Evolutionary conservation across 352 stramenopile species (phyloP), one percentile per base, ranked within the genome.

Genomic region (Phytophthora pinifolia): DNA sequence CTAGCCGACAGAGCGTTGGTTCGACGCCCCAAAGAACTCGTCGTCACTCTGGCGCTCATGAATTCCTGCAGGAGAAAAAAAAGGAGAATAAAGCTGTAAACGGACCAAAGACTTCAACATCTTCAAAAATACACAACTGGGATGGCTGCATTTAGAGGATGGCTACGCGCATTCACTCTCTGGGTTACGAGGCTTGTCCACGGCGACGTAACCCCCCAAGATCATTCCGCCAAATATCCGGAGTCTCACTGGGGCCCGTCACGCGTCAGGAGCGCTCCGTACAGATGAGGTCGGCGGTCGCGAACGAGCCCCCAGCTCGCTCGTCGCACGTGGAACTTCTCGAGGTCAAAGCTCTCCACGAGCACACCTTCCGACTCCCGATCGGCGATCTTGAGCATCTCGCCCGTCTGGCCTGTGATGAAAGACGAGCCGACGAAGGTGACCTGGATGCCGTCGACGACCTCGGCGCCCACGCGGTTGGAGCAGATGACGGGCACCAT

Each of bases 351-450:
- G 52, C 70, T 89, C 63, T 94, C 84, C 12, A 94, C 84, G 14
- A 94, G 62, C 36, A 94, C 84, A n/a, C 84, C 84, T 70, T 94
- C 84, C 0, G 82, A 92, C 53, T 94, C 84, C 13, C 84, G 84
- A 36, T 94, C 84, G 1, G 84, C 84, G 58, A 94, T 91, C 57
- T 94, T 94, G 25, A 94, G 69, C 74, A 97, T 91, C 48, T 94
- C 88, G 30, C 90, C 90, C 12, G 86, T 97, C 49, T 96, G 85
- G 15, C 92, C 88, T 15, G 86, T 92, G 62, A 97, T 97, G 70
- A 97, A 97, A 2, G 86, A 96, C 34, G 82, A 94, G 3, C 90
- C 90, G 46, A 93, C 95, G 56, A 97, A 97, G n/a, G 82, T 93
- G 38, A 97, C 82, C 12, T 85, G 82, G 29, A 89, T 76, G 29